These are phyloP conservation scores for Lenzites betulinus DNA, from an alignment of 768 basidiomycete genomes.

Conservation along the genomic window DNA sequence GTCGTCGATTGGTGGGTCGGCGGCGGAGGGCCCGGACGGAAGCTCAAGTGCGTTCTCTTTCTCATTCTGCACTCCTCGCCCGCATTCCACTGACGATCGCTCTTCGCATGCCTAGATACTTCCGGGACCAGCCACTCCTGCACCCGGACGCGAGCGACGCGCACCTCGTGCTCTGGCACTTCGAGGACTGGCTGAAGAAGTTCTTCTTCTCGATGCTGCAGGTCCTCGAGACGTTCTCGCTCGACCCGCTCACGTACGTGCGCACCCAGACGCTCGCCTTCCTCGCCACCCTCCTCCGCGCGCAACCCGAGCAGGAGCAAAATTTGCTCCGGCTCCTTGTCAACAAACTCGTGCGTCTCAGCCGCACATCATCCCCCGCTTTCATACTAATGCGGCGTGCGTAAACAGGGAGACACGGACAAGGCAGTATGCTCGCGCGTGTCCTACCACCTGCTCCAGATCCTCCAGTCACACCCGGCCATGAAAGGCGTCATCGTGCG, in stretches of 20 bases:
- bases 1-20: constrained; percentile 98
- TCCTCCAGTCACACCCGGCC: constrained; percentile 86
- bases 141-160: constrained; percentile 68
- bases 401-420: constrained; percentile 79
- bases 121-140: constrained; percentile 81
- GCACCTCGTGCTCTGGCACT: constrained; percentile 81
- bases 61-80: too few species aligned
- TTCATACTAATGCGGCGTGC: background rate
- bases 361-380: background rate
- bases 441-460: constrained; percentile 85
- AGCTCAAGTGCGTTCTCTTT: constrained; percentile 66
- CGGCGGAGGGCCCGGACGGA: constrained; percentile 85
- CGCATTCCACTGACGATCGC: background rate
- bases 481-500: constrained; percentile 92
- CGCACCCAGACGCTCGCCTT: constrained; percentile 82
- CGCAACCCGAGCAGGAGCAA: constrained; percentile 96
- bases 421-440: constrained; percentile 86
- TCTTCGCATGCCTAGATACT: constrained; percentile 57
- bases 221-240: constrained; percentile 83
- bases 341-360: constrained; percentile 79
- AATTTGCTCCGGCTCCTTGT: constrained; percentile 90
- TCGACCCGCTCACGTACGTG: constrained; percentile 87
- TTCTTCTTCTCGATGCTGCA: constrained; percentile 93
- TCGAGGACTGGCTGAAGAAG: constrained; percentile 98
- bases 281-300: constrained; percentile 76